Base-by-base conservation (phyloP, 2,329 filamentous ascomycete species). In the Uncinocarpus reesii region DNA sequence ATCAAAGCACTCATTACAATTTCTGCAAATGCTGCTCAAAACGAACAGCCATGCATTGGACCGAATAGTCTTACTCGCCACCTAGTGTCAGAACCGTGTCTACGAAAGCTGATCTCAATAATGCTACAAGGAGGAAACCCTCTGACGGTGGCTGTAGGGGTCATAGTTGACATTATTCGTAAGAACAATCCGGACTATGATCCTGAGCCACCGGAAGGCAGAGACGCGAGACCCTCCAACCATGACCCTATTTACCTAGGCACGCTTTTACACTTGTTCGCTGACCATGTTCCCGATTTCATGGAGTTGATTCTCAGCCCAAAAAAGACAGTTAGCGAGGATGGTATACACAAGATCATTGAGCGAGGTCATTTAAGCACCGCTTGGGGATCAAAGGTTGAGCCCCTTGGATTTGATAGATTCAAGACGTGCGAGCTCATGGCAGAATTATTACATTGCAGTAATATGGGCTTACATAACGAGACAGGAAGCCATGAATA, bases 121-220 rank as follows among this genome's bases (percentile, higher is more conserved):
- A 98, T 98, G 92, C 78, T 96, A 11, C 78, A 82, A 44, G 92
- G 92, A 32, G 92, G 92, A 21, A 96, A 98, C 59, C 84, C 92
- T 4, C 70, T 98, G 50, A 96, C 90, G 0, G 93, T 96, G 13
- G 92, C 92, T 42, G 92, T 98, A 8, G 92, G 92, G 16, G 95
- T 96, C 60, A 79, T 98, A 28, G 98, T 98, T 55, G 92, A 98
- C 68, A 92, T 98, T 38, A 98, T 98, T 63, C 80, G 92, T 52
- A 98, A 98, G 71, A 98, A 98, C 68, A 98, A 98, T 65, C 96
- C 92, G 0, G 92, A 98, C 66, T 98, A 98, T 63, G 92, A 98
- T 58, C 83, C 92, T 0, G 92, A 96, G 57, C 85, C 89, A 57
- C 81, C 89, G 52, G 80, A 84, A 42, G 86, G 88, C 51, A 80